phyloP scores from a whole-genome alignment of 225 moss, liverwort and hornwort genomes.

The Neckera pumila region DNA sequence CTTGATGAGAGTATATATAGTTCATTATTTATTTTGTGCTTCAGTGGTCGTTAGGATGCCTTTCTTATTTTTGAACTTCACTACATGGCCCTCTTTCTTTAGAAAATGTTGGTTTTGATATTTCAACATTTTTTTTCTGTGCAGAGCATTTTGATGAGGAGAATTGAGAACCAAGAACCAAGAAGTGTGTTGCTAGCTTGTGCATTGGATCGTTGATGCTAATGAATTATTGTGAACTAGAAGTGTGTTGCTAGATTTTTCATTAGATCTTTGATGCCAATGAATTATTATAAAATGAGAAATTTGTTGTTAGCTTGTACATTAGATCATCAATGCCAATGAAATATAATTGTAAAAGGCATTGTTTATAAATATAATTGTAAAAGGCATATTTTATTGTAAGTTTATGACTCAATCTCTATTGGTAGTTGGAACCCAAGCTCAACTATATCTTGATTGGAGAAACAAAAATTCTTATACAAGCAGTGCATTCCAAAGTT shows the following conservation, averaged over 20 bases:
- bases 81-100: not conserved
- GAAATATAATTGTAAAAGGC: not conserved
- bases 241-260: too few relatives aligned
- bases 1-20: not conserved
- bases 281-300: too few relatives aligned
- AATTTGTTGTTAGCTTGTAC: not conserved
- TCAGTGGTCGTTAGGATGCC: accelerated
- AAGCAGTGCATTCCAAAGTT: not conserved
- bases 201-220: not conserved
- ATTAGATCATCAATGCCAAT: not conserved
- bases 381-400: not conserved
- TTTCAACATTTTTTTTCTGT: not conserved
- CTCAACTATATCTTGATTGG: not conserved
- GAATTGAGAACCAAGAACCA: not conserved
- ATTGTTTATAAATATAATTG: too few relatives aligned
- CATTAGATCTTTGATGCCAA: too few relatives aligned
- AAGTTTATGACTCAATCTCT: accelerated
- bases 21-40: too few relatives aligned
- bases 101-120: not conserved
- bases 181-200: not conserved
- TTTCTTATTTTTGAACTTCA: not conserved
- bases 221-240: too few relatives aligned
- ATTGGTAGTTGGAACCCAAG: not conserved
- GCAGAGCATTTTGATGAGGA: not conserved
- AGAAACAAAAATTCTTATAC: not conserved